Evolutionary conservation across 78 protist genomes (phyloP).

Genomic region (Emiliania huxleyi): DNA sequence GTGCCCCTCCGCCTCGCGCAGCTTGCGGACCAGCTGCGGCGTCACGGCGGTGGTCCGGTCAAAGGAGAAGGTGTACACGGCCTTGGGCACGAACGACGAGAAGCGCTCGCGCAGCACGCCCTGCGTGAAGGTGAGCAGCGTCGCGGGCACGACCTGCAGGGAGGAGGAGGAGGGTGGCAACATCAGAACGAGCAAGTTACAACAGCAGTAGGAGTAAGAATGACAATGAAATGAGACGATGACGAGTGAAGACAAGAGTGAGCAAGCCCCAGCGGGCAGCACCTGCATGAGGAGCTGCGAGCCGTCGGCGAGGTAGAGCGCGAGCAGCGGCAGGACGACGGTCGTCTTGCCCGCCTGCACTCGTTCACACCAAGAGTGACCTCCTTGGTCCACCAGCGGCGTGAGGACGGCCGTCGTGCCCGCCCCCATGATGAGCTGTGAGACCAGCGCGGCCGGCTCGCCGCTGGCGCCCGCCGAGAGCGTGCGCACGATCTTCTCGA

Average conservation of each 20-base stretch:
- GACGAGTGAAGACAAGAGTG: too few relatives aligned
- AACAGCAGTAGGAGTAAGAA: too few relatives aligned
- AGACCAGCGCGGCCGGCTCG: not conserved
- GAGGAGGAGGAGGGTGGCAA: not conserved
- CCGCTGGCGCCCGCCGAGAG: too few relatives aligned
- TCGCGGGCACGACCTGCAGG: conserved; percentile 56
- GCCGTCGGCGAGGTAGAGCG: conserved; percentile 68
- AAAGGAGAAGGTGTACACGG: conserved; percentile 37
- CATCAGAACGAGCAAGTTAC: too few relatives aligned
- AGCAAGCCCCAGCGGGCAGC: too few relatives aligned
- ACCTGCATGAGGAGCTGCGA: conserved; percentile 47
- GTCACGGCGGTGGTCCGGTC: conserved; percentile 29
- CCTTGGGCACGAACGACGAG: conserved; percentile 34
- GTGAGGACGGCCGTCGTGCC: conserved; percentile 78
- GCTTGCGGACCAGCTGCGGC: not conserved
- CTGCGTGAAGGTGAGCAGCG: conserved; percentile 57
- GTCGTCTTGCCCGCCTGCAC: conserved; percentile 89
- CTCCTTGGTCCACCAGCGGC: too few relatives aligned
- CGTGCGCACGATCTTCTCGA: too few relatives aligned
- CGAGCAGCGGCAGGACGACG: conserved; percentile 71
- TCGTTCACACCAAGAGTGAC: too few relatives aligned
- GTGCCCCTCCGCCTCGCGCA: not conserved
- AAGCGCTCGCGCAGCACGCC: conserved; percentile 57
- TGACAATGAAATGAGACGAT: too few relatives aligned
- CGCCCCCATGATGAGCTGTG: conserved; percentile 79